Conservation (phyloP, 164 flowering plant genomes). For the Paratinospora sagittata region DNA sequence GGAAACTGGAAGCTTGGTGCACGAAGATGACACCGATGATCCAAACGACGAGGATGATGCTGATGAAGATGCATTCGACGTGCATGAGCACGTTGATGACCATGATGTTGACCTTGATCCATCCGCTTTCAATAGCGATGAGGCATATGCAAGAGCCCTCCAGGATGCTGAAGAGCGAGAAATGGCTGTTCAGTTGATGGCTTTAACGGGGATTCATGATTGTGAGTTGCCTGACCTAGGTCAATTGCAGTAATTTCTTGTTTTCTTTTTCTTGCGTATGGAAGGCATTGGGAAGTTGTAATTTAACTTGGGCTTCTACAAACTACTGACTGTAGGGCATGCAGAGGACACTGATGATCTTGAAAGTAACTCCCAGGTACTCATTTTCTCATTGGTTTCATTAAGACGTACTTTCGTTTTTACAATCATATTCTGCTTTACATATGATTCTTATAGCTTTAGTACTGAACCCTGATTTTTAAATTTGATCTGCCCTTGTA, state of each 20-base stretch:
- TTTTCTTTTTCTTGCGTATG: not conserved
- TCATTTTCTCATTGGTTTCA: not conserved
- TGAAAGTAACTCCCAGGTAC: slow-evolving; percentile 28
- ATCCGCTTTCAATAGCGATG: slow-evolving; percentile 54
- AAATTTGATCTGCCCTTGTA: not conserved
- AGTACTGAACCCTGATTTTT: not conserved
- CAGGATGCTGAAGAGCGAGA: slow-evolving; percentile 36
- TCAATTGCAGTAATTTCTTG: not conserved
- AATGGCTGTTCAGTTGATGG: slow-evolving; percentile 28
- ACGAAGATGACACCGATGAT: slow-evolving; percentile 38
- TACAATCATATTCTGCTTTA: not conserved
- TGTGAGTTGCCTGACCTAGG: slow-evolving; percentile 18
- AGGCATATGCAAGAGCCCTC: slow-evolving; percentile 79
- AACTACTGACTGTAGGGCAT: slow-evolving; percentile 14
- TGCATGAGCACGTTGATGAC: slow-evolving; percentile 32
- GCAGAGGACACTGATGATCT: slow-evolving; percentile 22
- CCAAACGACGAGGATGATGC: slow-evolving; percentile 23
- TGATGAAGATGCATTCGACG: slow-evolving; percentile 64
- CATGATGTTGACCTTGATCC: slow-evolving; percentile 42
- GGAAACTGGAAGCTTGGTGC: slow-evolving; percentile 51
- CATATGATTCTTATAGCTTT: not conserved
- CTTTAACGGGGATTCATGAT: slow-evolving; percentile 28
- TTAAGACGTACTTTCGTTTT: not conserved
- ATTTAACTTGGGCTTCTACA: not conserved
- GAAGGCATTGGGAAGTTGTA: not conserved